Percentiles rank a stretch among this genome's conserved stretches.
phyloP scores from a whole-genome alignment of 1,139 yeast genomes.

The Saccharomyces hybrid region DNA sequence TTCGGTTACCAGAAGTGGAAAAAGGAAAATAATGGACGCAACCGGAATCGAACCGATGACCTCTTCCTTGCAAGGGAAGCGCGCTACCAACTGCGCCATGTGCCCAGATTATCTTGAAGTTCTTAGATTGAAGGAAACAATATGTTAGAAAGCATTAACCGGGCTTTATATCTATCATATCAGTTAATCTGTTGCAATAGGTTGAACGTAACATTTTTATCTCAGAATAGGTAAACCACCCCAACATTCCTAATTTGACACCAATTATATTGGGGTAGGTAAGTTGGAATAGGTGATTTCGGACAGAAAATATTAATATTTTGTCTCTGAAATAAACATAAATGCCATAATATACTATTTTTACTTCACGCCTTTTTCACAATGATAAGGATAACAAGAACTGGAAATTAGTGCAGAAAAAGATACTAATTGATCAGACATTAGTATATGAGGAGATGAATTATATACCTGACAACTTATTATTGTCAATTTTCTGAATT shows the following conservation, averaged over 20 bases:
- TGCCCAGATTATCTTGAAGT: slow-evolving; percentile 41
- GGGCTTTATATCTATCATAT: background rate
- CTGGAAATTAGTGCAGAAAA: background rate
- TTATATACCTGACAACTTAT: background rate
- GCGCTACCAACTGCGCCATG: slow-evolving; percentile 86
- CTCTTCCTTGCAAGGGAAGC: slow-evolving; percentile 78
- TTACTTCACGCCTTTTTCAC: background rate
- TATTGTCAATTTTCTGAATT: background rate
- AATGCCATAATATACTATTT: background rate
- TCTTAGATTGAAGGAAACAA: background rate
- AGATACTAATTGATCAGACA: background rate
- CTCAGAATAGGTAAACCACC: too few relatives aligned
- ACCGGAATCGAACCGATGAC: slow-evolving; percentile 80
- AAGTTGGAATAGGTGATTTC: background rate
- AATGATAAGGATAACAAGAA: background rate
- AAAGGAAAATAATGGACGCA: slow-evolving; percentile 47
- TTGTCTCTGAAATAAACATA: background rate
- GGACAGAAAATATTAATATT: background rate
- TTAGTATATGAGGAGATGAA: too few relatives aligned
- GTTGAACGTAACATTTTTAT: background rate
- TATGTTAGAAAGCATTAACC: background rate
- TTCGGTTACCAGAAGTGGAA: background rate
- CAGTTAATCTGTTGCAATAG: background rate
- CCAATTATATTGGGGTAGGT: background rate
- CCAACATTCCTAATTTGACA: background rate